Evolutionary conservation across 768 basidiomycete species (phyloP).

Genomic region (Chalciporus pseudorubinellus): DNA sequence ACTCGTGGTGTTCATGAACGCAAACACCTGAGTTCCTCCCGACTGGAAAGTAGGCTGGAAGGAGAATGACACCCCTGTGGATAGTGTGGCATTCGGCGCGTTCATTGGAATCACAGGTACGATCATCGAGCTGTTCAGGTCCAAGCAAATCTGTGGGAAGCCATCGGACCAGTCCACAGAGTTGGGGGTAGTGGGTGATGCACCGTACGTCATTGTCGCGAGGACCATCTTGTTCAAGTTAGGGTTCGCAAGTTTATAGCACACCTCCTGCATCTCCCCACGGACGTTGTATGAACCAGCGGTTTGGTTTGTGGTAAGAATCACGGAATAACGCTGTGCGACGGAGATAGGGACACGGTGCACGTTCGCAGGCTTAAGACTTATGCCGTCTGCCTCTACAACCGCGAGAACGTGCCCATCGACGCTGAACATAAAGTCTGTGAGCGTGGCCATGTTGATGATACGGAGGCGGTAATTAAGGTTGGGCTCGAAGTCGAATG

Average conservation of each 20-base stretch:
- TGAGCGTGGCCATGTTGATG: constrained; percentile 47
- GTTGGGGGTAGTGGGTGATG: constrained; percentile 22
- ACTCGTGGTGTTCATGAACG: constrained; percentile 27
- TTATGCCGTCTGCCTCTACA: constrained; percentile 48
- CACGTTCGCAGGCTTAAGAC: constrained; percentile 38
- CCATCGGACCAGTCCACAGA: constrained; percentile 28
- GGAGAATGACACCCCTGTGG: constrained; percentile 19
- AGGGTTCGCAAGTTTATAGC: constrained; percentile 32
- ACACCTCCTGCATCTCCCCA: constrained; percentile 33
- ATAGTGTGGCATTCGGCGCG: constrained; percentile 28
- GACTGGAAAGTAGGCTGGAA: constrained; percentile 27
- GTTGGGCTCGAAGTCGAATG: constrained; percentile 35
- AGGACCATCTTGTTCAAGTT: constrained; percentile 30
- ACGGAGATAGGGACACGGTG: constrained; percentile 40
- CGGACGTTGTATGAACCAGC: constrained; percentile 36
- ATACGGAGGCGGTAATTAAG: constrained; percentile 46
- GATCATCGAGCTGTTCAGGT: constrained; percentile 31
- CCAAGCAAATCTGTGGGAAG: constrained; percentile 22
- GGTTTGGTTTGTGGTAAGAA: constrained; percentile 42
- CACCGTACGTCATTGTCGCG: constrained; percentile 28
- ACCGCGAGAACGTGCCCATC: constrained; percentile 46
- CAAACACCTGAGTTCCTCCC: constrained; percentile 26
- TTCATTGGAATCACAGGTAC: constrained; percentile 24
- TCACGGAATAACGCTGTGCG: constrained; percentile 51
- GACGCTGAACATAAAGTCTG: constrained; percentile 43